A percentile compares a stretch with the other conserved stretches of the same genome.
phyloP scores from a whole-genome alignment of 306 rosid species.

The Psophocarpus tetragonolobus region DNA sequence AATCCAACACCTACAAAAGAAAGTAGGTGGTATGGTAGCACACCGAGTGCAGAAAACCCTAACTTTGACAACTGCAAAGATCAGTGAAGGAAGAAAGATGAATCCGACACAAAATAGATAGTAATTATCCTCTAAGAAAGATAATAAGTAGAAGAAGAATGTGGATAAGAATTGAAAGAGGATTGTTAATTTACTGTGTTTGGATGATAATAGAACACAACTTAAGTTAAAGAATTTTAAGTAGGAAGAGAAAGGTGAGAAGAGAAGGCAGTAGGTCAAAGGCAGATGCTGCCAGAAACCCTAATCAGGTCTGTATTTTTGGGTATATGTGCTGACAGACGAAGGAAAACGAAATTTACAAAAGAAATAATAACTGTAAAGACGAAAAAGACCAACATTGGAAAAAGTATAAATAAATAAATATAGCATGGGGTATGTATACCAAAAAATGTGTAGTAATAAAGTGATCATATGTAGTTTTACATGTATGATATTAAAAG shows the following conservation, averaged over 20 bases:
- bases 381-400: conserved; percentile 30
- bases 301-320: conserved; percentile 29
- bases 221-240: background rate
- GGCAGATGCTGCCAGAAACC: conserved; percentile 29
- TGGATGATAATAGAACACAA: conserved; percentile 9
- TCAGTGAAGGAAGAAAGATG: background rate
- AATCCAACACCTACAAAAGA: background rate
- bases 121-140: background rate
- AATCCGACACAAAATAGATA: background rate
- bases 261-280: background rate
- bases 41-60: conserved; percentile 23
- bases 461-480: too few species aligned
- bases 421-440: too few species aligned
- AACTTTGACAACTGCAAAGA: background rate
- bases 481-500: too few species aligned
- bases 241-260: background rate
- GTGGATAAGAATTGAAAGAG: background rate
- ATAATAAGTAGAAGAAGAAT: background rate
- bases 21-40: background rate
- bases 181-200: too few species aligned
- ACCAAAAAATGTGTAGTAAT: too few species aligned
- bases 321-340: conserved; percentile 7
- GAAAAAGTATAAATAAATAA: background rate
- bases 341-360: conserved; percentile 27
- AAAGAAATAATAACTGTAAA: conserved; percentile 22